A percentile compares a stretch with the other conserved stretches of the same genome.
Conservation (phyloP, 176 grass and related monocot species). For the Dactylis glomerata region DNA sequence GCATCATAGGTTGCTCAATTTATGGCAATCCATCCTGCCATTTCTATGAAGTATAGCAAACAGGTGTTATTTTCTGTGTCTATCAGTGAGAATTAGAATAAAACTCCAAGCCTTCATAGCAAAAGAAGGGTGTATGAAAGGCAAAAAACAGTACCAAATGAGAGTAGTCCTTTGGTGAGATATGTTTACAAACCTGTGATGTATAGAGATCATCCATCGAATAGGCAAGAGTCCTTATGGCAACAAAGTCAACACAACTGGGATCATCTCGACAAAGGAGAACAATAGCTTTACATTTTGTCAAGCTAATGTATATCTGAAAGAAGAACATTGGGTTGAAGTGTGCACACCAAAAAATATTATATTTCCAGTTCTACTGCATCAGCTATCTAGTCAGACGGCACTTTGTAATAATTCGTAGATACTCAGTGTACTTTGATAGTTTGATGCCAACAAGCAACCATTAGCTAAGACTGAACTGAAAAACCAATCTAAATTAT, state of each 20-base stretch:
- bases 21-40: not conserved
- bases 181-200: not conserved
- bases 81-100: not conserved
- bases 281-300: too few relatives aligned
- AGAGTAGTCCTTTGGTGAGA: not conserved
- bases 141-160: not conserved
- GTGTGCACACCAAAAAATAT: not conserved
- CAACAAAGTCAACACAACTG: too few relatives aligned
- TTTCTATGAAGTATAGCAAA: not conserved
- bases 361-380: not conserved
- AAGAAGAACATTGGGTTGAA: not conserved
- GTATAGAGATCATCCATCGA: not conserved
- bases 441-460: not conserved
- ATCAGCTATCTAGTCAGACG: not conserved
- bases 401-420: not conserved
- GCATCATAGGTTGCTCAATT: not conserved
- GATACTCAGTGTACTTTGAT: not conserved
- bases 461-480: not conserved
- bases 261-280: too few relatives aligned
- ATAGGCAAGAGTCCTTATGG: too few relatives aligned
- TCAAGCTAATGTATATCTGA: too few relatives aligned
- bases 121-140: not conserved
- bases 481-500: not conserved
- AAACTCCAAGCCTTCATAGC: not conserved
- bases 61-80: not conserved